Conservation (phyloP, 345 rosid species). For the Ceriops tagal region DNA sequence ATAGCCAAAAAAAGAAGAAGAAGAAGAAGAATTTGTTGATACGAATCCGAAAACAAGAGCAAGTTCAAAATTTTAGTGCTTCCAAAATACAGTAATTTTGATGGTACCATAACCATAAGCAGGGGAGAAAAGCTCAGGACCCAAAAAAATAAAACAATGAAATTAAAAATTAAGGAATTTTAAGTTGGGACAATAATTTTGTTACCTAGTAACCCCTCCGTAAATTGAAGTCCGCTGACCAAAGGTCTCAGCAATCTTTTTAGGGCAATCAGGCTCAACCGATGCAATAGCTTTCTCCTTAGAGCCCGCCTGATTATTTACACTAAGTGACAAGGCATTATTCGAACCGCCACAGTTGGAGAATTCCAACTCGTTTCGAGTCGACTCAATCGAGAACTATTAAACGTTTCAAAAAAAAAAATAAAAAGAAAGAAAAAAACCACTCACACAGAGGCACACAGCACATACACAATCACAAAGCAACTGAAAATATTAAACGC, state of each 20-base stretch:
- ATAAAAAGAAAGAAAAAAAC: no score
- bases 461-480: no score
- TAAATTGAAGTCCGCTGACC: slow-evolving; percentile 94
- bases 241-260: slow-evolving; percentile 73
- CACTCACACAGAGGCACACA: no score
- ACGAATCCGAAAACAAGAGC: background rate
- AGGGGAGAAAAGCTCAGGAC: background rate
- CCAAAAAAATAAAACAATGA: background rate
- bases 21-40: background rate
- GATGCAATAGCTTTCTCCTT: slow-evolving; percentile 39
- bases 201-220: slow-evolving; percentile 92
- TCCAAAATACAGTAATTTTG: no score
- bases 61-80: no score
- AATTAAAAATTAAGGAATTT: background rate
- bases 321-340: slow-evolving; percentile 65
- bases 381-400: slow-evolving; percentile 44
- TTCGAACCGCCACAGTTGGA: slow-evolving; percentile 28
- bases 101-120: background rate
- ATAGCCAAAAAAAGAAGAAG: background rate
- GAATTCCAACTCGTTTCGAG: slow-evolving; percentile 58
- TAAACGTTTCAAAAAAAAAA: no score
- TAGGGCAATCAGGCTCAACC: slow-evolving; percentile 47
- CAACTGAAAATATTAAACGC: no score
- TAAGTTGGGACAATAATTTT: background rate
- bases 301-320: slow-evolving; percentile 24